A percentile compares a stretch with the other conserved stretches of the same genome.
These are phyloP conservation scores for Zymoseptoria passerinii DNA, from an alignment of 2,329 filamentous ascomycete genomes.

Conservation along the genomic window DNA sequence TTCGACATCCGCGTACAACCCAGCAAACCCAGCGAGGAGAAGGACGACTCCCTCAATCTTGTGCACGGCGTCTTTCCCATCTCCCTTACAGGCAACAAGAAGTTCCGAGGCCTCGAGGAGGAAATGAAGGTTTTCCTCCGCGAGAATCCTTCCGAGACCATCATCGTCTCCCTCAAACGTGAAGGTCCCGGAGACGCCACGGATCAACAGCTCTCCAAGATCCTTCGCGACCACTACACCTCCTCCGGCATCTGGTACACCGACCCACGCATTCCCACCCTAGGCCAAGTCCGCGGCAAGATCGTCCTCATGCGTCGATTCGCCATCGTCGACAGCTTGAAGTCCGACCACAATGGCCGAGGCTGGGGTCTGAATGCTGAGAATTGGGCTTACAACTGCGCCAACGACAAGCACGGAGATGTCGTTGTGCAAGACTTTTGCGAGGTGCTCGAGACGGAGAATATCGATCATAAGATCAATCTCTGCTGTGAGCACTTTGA, in stretches of 20 bases:
- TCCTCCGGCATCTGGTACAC: constrained; percentile 63
- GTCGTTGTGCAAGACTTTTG: constrained; percentile 93
- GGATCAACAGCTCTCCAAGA: constrained; percentile 67
- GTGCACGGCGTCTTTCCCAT: constrained; percentile 90
- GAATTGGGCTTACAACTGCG: constrained; percentile 81
- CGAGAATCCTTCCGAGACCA: constrained; percentile 66
- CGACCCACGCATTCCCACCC: constrained; percentile 62
- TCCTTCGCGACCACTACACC: constrained; percentile 66
- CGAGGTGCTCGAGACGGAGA: constrained; percentile 66
- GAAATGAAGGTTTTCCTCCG: constrained; percentile 64
- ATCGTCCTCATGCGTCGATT: constrained; percentile 82
- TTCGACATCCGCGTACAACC: constrained; percentile 81
- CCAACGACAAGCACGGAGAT: constrained; percentile 62
- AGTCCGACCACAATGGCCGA: constrained; percentile 43
- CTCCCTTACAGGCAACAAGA: constrained; percentile 70
- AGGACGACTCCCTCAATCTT: constrained; percentile 60
- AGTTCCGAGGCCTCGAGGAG: constrained; percentile 65
- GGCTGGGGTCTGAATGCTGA: constrained; percentile 53
- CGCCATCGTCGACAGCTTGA: constrained; percentile 46
- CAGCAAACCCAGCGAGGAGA: constrained; percentile 46
- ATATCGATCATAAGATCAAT: constrained; percentile 72
- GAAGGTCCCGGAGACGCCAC: constrained; percentile 76
- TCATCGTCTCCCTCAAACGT: constrained; percentile 83
- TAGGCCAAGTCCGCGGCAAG: constrained; percentile 72
- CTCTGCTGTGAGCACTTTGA: constrained; percentile 68